Conservation (phyloP, 768 basidiomycete genomes). For the Mycena rebaudengoi region DNA sequence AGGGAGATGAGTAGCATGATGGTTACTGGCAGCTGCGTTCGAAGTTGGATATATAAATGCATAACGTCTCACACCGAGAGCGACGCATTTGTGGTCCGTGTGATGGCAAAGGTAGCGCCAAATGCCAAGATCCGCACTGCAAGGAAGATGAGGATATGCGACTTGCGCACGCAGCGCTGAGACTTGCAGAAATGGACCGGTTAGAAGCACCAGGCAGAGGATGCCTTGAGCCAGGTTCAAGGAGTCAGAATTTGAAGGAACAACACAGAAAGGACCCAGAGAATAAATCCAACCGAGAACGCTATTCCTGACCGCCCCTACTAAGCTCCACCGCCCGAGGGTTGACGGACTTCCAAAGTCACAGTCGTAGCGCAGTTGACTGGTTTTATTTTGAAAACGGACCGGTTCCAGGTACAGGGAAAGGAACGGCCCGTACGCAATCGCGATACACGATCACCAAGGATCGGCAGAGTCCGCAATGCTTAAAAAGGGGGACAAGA, state of each 20-base stretch:
- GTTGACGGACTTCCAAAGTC: constrained; percentile 69
- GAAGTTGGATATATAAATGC: no score
- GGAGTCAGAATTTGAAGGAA: constrained; percentile 7
- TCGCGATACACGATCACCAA: constrained; percentile 63
- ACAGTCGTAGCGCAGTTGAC: constrained; percentile 70
- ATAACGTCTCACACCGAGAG: background rate
- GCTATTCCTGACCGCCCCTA: constrained; percentile 92
- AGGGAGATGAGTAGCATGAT: constrained; percentile 86
- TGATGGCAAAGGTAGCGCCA: constrained; percentile 88
- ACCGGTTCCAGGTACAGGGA: constrained; percentile 78
- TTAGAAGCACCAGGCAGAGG: constrained; percentile 83
- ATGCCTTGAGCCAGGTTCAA: constrained; percentile 89
- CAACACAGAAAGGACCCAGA: constrained; percentile 90
- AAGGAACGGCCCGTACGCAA: constrained; percentile 82
- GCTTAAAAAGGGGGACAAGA: constrained; percentile 59
- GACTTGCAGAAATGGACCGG: constrained; percentile 86
- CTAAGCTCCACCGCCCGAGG: constrained; percentile 81
- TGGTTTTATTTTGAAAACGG: constrained; percentile 33
- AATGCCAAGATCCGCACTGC: constrained; percentile 83
- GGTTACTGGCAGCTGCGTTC: constrained; percentile 88
- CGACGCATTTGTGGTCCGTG: constrained; percentile 81
- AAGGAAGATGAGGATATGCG: constrained; percentile 76
- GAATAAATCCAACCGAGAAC: constrained; percentile 85
- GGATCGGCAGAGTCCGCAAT: constrained; percentile 61
- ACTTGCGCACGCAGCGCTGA: constrained; percentile 77